Evolutionary conservation across 352 stramenopile genomes (phyloP), one percentile per base, ranked within the genome.

Genomic region (Phytophthora cajani): DNA sequence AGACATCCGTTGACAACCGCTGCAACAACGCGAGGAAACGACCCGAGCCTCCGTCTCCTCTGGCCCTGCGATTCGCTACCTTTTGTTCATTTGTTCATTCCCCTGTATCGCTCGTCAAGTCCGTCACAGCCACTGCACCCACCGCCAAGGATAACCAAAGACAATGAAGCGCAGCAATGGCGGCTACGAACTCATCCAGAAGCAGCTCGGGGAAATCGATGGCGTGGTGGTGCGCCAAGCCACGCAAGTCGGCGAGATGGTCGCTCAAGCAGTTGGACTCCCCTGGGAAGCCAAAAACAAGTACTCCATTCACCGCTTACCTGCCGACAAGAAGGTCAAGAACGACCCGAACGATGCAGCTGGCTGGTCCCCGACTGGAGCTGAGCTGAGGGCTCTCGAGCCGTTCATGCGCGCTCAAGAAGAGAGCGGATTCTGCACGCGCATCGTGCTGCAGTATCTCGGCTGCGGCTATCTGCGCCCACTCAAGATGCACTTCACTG

Each of bases 201-300:
- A 85, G 54, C 69, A 62, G 33, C 61, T 88, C 32, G 71, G 50
- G 3, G 74, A 84, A 61, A 38, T 80, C 6, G 59, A 71, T 19
- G 81, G 82, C 4, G 56, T 91, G 19, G 81, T 91, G 32, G 64
- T 90, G 47, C 78, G 80, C 8, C 84, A 92, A 67, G 75, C 82
- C 66, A 77, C 79, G 1, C 84, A 91, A 49, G 74, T 71, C 38
- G 64, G 55, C 14, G 81, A 89, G 47, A 74, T 81, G 44, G 54
- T 80, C n/a, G 77, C 80, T 54, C 82, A 91, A 70, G 58, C 58
- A 30, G 69, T 81, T 53, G 81, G 75, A 10, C 23, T 90, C 46
- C 81, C 84, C 2, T 90, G 79, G 44, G 82, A 92, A 58, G 47
- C 71, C n/a, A 63, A 56, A 40, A 92, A 92, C 81, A 82, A 85